Evolutionary conservation across 768 basidiomycete species (phyloP).

Genomic region (Pisolithus sp.): DNA sequence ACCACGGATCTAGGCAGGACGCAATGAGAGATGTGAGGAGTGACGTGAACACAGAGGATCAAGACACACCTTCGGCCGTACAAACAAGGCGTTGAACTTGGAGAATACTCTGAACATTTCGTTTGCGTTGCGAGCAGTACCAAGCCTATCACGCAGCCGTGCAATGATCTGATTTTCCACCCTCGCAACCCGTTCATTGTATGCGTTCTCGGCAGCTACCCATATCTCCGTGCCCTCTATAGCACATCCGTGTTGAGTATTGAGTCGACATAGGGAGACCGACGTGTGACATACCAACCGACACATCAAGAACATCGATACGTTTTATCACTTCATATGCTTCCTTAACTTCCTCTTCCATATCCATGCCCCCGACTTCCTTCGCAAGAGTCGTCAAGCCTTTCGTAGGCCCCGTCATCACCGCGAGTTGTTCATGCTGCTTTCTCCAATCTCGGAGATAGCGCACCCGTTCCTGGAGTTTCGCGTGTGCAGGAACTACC

Average conservation of each 20-base stretch:
- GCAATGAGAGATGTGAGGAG: neutral
- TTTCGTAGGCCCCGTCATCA: conserved; percentile 94
- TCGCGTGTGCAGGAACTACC: conserved; percentile 83
- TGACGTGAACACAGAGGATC: neutral
- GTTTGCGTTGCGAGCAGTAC: conserved; percentile 93
- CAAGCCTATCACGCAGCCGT: conserved; percentile 81
- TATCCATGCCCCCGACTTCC: conserved; percentile 87
- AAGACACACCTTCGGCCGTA: conserved; percentile 77
- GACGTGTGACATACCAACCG: conserved; percentile 53
- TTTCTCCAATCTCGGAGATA: conserved; percentile 92
- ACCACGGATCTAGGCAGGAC: conserved; percentile 68
- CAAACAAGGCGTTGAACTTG: conserved; percentile 96
- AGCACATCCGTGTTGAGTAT: conserved; percentile 1
- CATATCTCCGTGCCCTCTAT: conserved; percentile 96
- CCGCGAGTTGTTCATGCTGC: conserved; percentile 94
- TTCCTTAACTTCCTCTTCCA: conserved; percentile 96
- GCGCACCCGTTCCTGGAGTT: conserved; percentile 79
- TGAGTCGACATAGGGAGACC: neutral
- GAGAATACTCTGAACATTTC: conserved; percentile 99
- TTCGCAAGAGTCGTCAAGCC: conserved; percentile 69
- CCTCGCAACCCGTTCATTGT: conserved; percentile 93
- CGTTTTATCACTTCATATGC: conserved; percentile 97
- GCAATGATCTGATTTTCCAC: conserved; percentile 99
- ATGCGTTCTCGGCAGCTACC: conserved; percentile 95
- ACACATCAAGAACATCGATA: conserved; percentile 93